Base-by-base conservation (phyloP, 352 stramenopile species). In the Pelagophyceae sp. region DNA sequence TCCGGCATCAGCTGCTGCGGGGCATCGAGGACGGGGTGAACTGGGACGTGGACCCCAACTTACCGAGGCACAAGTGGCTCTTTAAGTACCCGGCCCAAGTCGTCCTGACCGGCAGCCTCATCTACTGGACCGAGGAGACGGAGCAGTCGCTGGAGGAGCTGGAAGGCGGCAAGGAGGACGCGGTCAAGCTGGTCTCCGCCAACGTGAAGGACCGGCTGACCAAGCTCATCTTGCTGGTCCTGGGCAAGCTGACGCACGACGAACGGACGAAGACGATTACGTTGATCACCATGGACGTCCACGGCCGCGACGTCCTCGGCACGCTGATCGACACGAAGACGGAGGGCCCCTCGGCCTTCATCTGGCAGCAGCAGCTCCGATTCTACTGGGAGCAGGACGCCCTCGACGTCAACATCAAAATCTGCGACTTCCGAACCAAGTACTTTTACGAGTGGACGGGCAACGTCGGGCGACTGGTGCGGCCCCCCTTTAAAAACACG, bases 61-160 rank as follows among this genome's bases (percentile, higher is more conserved):
- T 96, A 61, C 94, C 95, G 51, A 87, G 95, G 6, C 94, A 99
- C 61, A 91, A 97, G 76, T 99, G 95, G 95, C 85, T 98, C 0
- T 98, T 98, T 80, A 90, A 98, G 78, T 98, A 98, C 83, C 94
- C 94, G 32, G 87, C 90, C 38, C 95, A 90, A 69, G 86, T 98
- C 1, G 96, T 96, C 72, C 90, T 98, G 61, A 89, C 96, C 0
- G 92, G 87, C 0, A 96, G 92, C 76, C 93, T 98, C 81, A 94
- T 98, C 51, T 97, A 97, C 80, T 98, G 94, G 94, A 98, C 93
- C 0, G 94, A 98, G 78, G 93, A 98, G 84, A 98, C 94, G 0
- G 93, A 98, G 78, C 87, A 95, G 77, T 90, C 91, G 0, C 82
- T 98, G 3, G 94, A 98, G 77, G 94, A 98, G 72, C 90, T 96